Base-by-base conservation (phyloP, 2,329 filamentous ascomycete species). In the Gyromitra esculenta region DNA sequence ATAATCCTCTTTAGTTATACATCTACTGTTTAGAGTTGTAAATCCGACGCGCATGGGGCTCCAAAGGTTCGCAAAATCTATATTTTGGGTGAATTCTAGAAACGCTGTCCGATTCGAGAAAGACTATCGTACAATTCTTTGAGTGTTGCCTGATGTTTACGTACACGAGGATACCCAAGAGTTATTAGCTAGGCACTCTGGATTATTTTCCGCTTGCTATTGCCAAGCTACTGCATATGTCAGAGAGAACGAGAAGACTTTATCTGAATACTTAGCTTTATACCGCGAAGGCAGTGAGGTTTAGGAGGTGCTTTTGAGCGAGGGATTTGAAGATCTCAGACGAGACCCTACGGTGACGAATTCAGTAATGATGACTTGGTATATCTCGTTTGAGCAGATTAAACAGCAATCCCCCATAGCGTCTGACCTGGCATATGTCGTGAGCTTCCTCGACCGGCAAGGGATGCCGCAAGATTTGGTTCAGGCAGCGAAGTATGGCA, bases 41-140 rank as follows among this genome's bases (percentile, higher is more conserved):
- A 45, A 57, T 1, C 37, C 35, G n/a, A 67, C 80, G 79, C 0
- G 9, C 83, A 1, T 41, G 54, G 31, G 13, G 18, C 11, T 80
- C 73, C 1, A 65, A 82, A 0, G 63, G 69, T 5, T 60, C 81
- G 45, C 80, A 80, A 77, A 82, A n/a, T 84, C 82, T 0, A 76
- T 86, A n/a, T 84, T 86, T 78, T 86, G 84, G 84, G 82, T 86
- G 3, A 81, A 82, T 0, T 82, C 81, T 18, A 75, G 78, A n/a
- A 80, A 71, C 37, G 68, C n/a, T 25, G 63, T 50, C 9, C 62
- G 73, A 60, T 79, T 80, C 37, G 71, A 80, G 54, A 50, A 80
- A 71, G 78, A 70, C n/a, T 80, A 79, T 52, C 62, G 66, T 7
- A 54, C 59, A 11, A 79, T 80, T 21, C 18, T 21, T 21, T 21